phyloP scores from a whole-genome alignment of 805 yeast species.

The Wickerhamiella dianesei region DNA sequence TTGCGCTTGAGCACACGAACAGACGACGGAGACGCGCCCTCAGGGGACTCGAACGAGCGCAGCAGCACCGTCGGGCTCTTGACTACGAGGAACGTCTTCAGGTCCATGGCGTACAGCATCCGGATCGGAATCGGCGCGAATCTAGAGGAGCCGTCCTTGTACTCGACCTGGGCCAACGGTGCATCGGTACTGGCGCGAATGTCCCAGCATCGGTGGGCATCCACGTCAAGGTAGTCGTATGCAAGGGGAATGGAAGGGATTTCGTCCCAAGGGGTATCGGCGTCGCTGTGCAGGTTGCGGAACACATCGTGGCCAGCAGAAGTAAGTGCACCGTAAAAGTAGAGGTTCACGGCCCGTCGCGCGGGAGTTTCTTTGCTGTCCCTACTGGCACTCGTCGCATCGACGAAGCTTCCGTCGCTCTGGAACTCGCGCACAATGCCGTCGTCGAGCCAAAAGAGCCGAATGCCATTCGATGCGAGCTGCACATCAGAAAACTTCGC shows the following conservation, averaged over 20 bases:
- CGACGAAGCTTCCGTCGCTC: neutral
- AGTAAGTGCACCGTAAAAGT: neutral
- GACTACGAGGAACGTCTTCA: neutral
- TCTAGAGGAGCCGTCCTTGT: neutral
- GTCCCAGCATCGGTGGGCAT: neutral
- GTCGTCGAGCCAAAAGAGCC: neutral
- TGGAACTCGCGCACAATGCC: neutral
- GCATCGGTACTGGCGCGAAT: constrained; percentile 2
- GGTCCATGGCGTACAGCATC: neutral
- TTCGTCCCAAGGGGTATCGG: neutral
- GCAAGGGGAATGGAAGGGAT: neutral
- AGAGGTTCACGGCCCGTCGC: neutral
- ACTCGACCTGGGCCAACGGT: neutral
- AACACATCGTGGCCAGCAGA: neutral
- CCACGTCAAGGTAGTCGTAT: neutral
- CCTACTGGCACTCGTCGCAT: no score
- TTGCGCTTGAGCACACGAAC: no score
- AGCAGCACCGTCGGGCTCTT: neutral
- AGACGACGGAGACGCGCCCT: no score
- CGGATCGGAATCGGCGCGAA: neutral
- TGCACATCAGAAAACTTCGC: neutral
- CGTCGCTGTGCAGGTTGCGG: neutral
- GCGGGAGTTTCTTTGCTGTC: neutral
- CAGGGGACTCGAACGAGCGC: neutral
- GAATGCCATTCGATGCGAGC: neutral